Evolutionary conservation across 257 asterid species (phyloP).

Genomic region (Gentiana macrophylla): DNA sequence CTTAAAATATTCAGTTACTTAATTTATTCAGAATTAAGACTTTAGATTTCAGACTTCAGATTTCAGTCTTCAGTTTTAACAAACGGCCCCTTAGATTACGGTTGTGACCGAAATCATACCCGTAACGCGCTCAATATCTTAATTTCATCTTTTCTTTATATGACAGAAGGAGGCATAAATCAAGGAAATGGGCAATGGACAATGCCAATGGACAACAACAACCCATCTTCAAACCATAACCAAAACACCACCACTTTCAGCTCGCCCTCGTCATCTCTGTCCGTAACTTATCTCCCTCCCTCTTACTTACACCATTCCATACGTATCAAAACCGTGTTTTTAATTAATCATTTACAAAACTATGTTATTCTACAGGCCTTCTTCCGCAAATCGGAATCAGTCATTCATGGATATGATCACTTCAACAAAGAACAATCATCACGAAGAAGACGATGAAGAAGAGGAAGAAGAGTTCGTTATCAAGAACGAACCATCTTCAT

Average conservation of each 20-base stretch:
- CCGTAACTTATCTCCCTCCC: constrained; percentile 26
- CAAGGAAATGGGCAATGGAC: constrained; percentile 54
- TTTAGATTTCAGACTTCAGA: no score
- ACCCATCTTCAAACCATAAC: constrained; percentile 43
- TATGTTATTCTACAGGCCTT: constrained; percentile 35
- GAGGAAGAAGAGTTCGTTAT: constrained; percentile 58
- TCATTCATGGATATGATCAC: constrained; percentile 69
- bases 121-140: background rate
- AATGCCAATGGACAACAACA: constrained; percentile 48
- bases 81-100: no score
- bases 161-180: constrained; percentile 46
- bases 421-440: constrained; percentile 56
- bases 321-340: background rate
- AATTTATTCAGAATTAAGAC: no score
- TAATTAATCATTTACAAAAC: background rate
- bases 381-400: constrained; percentile 54
- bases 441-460: constrained; percentile 71
- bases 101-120: no score
- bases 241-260: constrained; percentile 39
- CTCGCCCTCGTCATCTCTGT: constrained; percentile 72
- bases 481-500: constrained; percentile 63
- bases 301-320: constrained; percentile 2
- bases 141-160: constrained; percentile 2
- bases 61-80: no score
- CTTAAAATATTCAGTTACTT: no score